Evolutionary conservation across 2,329 filamentous ascomycete species (phyloP).

Genomic region (Aspergillus tanneri): DNA sequence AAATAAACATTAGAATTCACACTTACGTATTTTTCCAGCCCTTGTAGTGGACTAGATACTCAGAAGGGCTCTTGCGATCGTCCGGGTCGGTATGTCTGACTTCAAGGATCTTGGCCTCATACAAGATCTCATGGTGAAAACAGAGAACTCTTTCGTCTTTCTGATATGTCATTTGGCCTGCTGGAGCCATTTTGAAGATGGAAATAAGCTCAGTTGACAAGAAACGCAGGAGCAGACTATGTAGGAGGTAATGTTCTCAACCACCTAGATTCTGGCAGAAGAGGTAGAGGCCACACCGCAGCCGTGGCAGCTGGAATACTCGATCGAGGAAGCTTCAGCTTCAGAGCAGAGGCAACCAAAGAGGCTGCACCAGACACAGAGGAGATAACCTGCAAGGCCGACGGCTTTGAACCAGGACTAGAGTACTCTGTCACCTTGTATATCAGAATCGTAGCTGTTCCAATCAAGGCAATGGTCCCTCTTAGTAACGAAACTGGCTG

Average conservation of each 20-base stretch:
- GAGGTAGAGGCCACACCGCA: background rate
- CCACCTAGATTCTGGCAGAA: background rate
- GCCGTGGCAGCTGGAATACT: background rate
- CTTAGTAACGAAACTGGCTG: too few relatives aligned
- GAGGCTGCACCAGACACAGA: background rate
- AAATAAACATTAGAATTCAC: constrained; percentile 15
- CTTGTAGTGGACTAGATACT: constrained; percentile 97
- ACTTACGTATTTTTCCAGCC: constrained; percentile 96
- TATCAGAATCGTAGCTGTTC: background rate
- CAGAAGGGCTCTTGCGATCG: constrained; percentile 71
- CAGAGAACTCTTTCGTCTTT: constrained; percentile 92
- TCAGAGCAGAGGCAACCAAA: background rate
- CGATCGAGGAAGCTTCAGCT: background rate
- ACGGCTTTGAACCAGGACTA: background rate
- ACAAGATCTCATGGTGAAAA: constrained; percentile 95
- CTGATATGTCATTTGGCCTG: constrained; percentile 56
- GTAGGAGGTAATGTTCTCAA: background rate
- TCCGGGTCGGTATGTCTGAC: constrained; percentile 61
- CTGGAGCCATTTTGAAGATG: constrained; percentile 56
- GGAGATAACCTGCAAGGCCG: background rate
- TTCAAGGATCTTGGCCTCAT: constrained; percentile 94
- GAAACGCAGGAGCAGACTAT: background rate
- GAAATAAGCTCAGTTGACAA: background rate
- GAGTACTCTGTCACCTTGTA: background rate
- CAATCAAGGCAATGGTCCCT: too few relatives aligned